phyloP scores from a whole-genome alignment of 768 basidiomycete genomes.

The Leccinum variicolor region DNA sequence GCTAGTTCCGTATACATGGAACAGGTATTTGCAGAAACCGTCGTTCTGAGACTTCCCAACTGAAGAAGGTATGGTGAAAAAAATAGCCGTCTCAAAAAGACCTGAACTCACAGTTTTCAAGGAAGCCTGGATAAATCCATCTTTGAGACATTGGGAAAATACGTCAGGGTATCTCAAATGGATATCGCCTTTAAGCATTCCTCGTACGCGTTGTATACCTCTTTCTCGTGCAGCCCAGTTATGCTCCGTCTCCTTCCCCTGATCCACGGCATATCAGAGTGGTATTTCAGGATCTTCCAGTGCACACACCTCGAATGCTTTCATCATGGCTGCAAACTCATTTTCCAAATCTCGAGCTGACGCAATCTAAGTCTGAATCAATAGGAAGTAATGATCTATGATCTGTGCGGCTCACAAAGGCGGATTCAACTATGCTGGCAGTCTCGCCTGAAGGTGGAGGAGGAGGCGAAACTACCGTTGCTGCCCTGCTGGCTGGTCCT shows the following conservation, averaged over 20 bases:
- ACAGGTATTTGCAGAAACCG: constrained; percentile 77
- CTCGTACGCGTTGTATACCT: constrained; percentile 72
- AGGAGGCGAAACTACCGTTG: constrained; percentile 37
- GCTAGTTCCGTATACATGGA: constrained; percentile 75
- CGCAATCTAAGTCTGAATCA: constrained; percentile 55
- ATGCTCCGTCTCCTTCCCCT: constrained; percentile 97
- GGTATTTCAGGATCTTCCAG: not conserved
- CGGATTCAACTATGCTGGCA: constrained; percentile 50
- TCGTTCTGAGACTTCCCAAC: constrained; percentile 89
- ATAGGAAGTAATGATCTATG: not conserved
- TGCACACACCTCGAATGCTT: constrained; percentile 70
- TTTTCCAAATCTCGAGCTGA: constrained; percentile 81
- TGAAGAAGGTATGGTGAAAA: constrained; percentile 29
- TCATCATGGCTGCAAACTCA: constrained; percentile 78
- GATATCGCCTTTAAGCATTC: constrained; percentile 87
- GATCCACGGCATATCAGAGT: constrained; percentile 2
- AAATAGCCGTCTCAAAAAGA: not conserved
- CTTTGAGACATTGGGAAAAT: constrained; percentile 74
- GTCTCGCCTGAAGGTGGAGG: constrained; percentile 42
- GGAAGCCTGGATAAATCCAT: constrained; percentile 76
- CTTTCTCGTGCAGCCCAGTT: constrained; percentile 89
- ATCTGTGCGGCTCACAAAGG: constrained; percentile 54
- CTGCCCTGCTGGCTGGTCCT: constrained; percentile 63
- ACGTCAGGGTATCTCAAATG: constrained; percentile 68
- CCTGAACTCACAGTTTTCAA: constrained; percentile 71